Base-by-base conservation (phyloP, 257 asterid genomes). In the Capsicum baccatum region DNA sequence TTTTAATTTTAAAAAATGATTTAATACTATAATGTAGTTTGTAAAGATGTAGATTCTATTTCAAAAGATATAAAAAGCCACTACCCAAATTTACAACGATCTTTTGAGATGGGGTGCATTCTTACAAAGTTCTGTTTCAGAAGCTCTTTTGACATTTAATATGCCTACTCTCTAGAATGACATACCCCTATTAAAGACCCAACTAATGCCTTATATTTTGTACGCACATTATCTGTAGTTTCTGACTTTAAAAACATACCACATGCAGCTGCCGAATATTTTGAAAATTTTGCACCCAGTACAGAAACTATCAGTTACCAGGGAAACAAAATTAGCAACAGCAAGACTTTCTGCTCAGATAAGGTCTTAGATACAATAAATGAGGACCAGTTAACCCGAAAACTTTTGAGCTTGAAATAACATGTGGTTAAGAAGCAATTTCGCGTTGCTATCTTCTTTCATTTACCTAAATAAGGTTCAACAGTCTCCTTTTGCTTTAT, bases 191-290 rank as follows among this genome's bases (percentile, higher is more conserved):
- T 54, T 78, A 54, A 78, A 78, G n/a, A 8, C 15, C 26, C 50
- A 78, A 33, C 50, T 74, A 50, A 74, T 21, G 14, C 80, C 9
- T 48, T 74, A 74, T 52, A 26, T 52, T 76, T 52, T 63, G 52
- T 54, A 76, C 26, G 42, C 81, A 52, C 6, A 52, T 76, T 54
- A 78, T 78, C 81, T 78, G 64, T 78, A 78, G 26, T 78, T 78
- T 78, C 64, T 78, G 81, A 78, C 81, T 54, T 78, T 4, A 26
- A 17, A 63, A 54, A 35, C 48, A 78, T 0, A 2, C 33, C 64
- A 78, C 50, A 78, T 78, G 64, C 64, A 78, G 0, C 64, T 78
- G 64, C 81, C 64, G 2, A 78, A 2, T 54, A 78, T 78, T 52
- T 78, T 54, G 81, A 54, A 78, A 54, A 54, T 26, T 10, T 78